These are phyloP conservation scores for Anthoceros angustus DNA, from an alignment of 225 moss, liverwort and hornwort species.

Conservation along the genomic window DNA sequence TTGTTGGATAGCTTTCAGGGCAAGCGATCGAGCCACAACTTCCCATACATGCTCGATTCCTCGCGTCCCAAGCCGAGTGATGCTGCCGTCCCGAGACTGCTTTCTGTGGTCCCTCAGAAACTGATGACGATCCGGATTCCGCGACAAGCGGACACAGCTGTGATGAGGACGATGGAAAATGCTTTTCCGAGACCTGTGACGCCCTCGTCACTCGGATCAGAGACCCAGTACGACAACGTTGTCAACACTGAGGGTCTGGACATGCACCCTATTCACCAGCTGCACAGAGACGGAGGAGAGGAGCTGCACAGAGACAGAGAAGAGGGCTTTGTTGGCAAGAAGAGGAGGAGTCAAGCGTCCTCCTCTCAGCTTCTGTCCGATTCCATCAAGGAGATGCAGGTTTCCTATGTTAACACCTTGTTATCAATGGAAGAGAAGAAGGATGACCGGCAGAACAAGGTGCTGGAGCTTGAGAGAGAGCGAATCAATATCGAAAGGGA, in stretches of 20 bases:
- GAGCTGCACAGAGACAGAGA: background rate
- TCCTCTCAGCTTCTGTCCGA: background rate
- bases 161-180: background rate
- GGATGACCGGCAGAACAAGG: constrained; percentile 7
- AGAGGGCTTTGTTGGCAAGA: background rate
- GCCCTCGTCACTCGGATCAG: background rate
- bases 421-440: constrained; percentile 10
- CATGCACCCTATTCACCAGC: background rate
- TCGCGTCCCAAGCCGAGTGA: constrained; percentile 2
- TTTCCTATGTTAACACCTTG: constrained; percentile 2
- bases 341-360: background rate
- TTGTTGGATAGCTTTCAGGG: constrained; percentile 9
- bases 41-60: background rate
- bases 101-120: background rate
- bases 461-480: constrained; percentile 6
- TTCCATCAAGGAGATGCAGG: background rate
- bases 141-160: background rate
- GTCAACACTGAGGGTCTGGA: background rate
- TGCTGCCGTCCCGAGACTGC: background rate
- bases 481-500: constrained; percentile 7
- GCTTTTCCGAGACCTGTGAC: background rate
- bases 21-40: background rate
- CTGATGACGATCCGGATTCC: background rate
- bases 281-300: background rate
- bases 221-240: background rate